Evolutionary conservation across 768 basidiomycete genomes (phyloP).

Genomic region (Dioszegia aurantiaca): DNA sequence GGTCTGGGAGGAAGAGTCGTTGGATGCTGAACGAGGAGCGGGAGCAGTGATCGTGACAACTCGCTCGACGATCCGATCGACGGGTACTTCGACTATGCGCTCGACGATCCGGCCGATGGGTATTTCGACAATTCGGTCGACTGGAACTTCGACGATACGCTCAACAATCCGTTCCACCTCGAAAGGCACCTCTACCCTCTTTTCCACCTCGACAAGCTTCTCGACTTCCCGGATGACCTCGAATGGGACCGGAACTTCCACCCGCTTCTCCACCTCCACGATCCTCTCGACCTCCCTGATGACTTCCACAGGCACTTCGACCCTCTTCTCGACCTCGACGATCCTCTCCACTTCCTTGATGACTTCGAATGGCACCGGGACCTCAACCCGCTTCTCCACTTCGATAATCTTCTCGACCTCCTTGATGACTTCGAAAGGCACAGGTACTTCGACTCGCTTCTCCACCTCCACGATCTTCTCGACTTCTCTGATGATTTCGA

Average conservation of each 20-base stretch:
- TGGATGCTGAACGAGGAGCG: slow-evolving; percentile 15
- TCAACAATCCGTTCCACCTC: slow-evolving; percentile 41
- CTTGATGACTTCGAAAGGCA: slow-evolving; percentile 31
- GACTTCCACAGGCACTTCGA: slow-evolving; percentile 40
- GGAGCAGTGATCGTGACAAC: slow-evolving; percentile 34
- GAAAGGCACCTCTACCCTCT: slow-evolving; percentile 38
- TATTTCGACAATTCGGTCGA: slow-evolving; percentile 18
- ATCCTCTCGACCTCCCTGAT: slow-evolving; percentile 35
- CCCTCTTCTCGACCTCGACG: slow-evolving; percentile 40
- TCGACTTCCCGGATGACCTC: slow-evolving; percentile 40
- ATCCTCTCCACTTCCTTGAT: slow-evolving; percentile 39
- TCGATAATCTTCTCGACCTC: slow-evolving; percentile 38
- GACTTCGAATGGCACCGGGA: slow-evolving; percentile 35
- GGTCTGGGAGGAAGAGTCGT: slow-evolving; percentile 21
- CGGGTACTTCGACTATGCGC: slow-evolving; percentile 39
- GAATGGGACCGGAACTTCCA: slow-evolving; percentile 38
- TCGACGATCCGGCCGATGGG: slow-evolving; percentile 45
- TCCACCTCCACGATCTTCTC: slow-evolving; percentile 40
- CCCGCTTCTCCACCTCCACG: slow-evolving; percentile 34
- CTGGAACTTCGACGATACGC: slow-evolving; percentile 41
- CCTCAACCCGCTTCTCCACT: slow-evolving; percentile 49
- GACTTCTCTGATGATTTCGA: slow-evolving; percentile 41
- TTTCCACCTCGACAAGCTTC: slow-evolving; percentile 45
- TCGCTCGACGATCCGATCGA: slow-evolving; percentile 33
- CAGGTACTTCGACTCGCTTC: slow-evolving; percentile 38